Percentiles rank a stretch among this genome's conserved stretches.
Conservation (phyloP, 495 filamentous ascomycete genomes). For the Entonaema liquescens region DNA sequence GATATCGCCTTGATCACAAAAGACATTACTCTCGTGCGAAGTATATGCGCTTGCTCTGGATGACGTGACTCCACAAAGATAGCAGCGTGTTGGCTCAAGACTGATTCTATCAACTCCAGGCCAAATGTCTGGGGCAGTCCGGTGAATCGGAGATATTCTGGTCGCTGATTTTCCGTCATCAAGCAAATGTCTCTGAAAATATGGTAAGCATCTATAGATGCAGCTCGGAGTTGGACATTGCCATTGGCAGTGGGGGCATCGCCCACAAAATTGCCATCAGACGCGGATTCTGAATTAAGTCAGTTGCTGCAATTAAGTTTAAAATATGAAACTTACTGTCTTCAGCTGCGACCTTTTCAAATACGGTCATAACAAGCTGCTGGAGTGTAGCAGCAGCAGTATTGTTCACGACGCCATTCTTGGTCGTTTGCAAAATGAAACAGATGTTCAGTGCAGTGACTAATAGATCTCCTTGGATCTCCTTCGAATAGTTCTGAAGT, state of each 20-base stretch:
- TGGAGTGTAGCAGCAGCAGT: constrained; percentile 94
- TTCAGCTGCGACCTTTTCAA: constrained; percentile 87
- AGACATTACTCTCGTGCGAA: constrained; percentile 84
- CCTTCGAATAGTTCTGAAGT: constrained; percentile 86
- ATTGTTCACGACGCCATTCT: constrained; percentile 90
- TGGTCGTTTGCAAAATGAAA: constrained; percentile 86
- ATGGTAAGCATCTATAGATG: constrained; percentile 86
- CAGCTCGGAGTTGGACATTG: constrained; percentile 69
- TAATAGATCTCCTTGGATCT: constrained; percentile 81
- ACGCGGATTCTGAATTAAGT: constrained; percentile 48
- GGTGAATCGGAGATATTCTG: constrained; percentile 79
- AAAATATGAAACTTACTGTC: constrained; percentile 65
- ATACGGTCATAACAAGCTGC: constrained; percentile 89
- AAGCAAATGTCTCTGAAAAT: constrained; percentile 92
- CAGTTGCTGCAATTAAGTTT: constrained; percentile 7
- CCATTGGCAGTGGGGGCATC: constrained; percentile 72
- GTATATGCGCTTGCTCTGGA: constrained; percentile 79
- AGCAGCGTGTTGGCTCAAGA: constrained; percentile 81
- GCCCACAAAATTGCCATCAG: constrained; percentile 61
- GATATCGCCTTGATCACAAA: constrained; percentile 79
- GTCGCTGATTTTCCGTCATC: constrained; percentile 81
- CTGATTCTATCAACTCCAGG: constrained; percentile 89
- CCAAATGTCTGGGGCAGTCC: constrained; percentile 81
- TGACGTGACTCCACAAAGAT: constrained; percentile 73
- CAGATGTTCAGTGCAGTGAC: constrained; percentile 87